A percentile compares a stretch with the other conserved stretches of the same genome.
Conservation (phyloP, 1,139 yeast genomes). For the Taphrina betulina region DNA sequence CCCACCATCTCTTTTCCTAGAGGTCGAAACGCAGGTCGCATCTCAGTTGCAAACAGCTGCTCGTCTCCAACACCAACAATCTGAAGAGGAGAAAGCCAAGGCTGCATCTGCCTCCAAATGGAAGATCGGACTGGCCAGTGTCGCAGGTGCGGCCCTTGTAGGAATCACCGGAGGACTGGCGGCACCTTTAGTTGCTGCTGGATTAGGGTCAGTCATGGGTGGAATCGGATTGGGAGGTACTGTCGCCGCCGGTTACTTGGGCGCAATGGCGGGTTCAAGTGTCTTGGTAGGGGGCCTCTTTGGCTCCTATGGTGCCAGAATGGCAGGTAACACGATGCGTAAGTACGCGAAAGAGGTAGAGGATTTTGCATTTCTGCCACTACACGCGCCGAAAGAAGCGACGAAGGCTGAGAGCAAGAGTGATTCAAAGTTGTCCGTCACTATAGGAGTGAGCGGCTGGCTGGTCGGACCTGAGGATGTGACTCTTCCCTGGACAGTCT, state of each 20-base stretch:
- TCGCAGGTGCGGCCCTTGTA: slow-evolving; percentile 96
- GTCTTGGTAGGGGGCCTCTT: slow-evolving; percentile 33
- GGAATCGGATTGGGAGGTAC: slow-evolving; percentile 74
- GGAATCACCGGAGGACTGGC: slow-evolving; percentile 93
- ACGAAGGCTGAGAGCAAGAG: neutral
- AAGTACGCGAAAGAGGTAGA: slow-evolving; percentile 86
- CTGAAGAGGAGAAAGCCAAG: slow-evolving; percentile 24
- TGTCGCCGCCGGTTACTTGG: slow-evolving; percentile 87
- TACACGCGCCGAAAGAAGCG: slow-evolving; percentile 62
- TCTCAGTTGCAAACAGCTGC: slow-evolving; percentile 29
- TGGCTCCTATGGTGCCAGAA: slow-evolving; percentile 78
- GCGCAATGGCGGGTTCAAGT: slow-evolving; percentile 71
- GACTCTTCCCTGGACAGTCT: slow-evolving; percentile 91
- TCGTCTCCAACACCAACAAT: slow-evolving; percentile 22
- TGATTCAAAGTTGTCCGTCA: slow-evolving; percentile 77
- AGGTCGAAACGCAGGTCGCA: slow-evolving; percentile 29
- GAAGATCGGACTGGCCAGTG: slow-evolving; percentile 89
- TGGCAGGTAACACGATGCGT: slow-evolving; percentile 82
- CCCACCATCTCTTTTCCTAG: slow-evolving; percentile 21
- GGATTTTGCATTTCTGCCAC: slow-evolving; percentile 88
- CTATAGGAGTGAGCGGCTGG: slow-evolving; percentile 63
- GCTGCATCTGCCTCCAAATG: slow-evolving; percentile 19
- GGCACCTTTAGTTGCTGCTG: slow-evolving; percentile 98
- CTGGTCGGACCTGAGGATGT: slow-evolving; percentile 94
- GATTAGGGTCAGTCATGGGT: slow-evolving; percentile 93